Evolutionary conservation across 805 yeast genomes (phyloP).

Genomic region (Yarrowia sp.): DNA sequence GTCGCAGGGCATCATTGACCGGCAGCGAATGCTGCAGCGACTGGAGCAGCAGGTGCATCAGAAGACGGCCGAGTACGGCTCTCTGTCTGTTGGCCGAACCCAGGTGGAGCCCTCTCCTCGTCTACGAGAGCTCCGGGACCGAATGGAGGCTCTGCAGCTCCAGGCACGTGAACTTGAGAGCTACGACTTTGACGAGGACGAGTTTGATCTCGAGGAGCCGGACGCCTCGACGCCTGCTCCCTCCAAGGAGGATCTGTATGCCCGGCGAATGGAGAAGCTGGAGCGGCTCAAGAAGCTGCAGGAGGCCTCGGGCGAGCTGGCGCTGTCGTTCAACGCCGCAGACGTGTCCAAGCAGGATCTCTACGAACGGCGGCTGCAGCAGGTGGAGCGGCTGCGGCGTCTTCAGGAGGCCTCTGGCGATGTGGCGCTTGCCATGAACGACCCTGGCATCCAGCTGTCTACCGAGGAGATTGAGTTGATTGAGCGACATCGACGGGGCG

Average conservation of each 20-base stretch:
- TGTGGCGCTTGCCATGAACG: slow-evolving; percentile 52
- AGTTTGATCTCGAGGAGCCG: slow-evolving; percentile 57
- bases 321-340: slow-evolving; percentile 44
- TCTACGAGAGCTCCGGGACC: slow-evolving; percentile 73
- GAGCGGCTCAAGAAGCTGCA: slow-evolving; percentile 76
- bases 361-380: slow-evolving; percentile 20
- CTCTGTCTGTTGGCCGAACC: slow-evolving; percentile 20
- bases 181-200: slow-evolving; percentile 80
- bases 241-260: slow-evolving; percentile 52
- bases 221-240: slow-evolving; percentile 33
- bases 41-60: slow-evolving; percentile 49
- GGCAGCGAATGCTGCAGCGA: slow-evolving; percentile 47
- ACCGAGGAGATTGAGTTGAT: slow-evolving; percentile 36
- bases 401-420: slow-evolving; percentile 72
- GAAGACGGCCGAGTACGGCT: slow-evolving; percentile 51
- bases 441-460: slow-evolving; percentile 26
- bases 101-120: slow-evolving; percentile 78
- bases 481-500: slow-evolving; percentile 29
- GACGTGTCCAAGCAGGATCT: slow-evolving; percentile 35
- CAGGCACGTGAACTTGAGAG: slow-evolving; percentile 87
- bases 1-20: slow-evolving; percentile 47
- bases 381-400: slow-evolving; percentile 49
- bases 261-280: slow-evolving; percentile 66
- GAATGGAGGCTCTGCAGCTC: slow-evolving; percentile 83
- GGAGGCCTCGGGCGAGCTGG: slow-evolving; percentile 66